Evolutionary conservation across 108 stramenopile genomes (phyloP).

Genomic region (Cyclotella baltica): DNA sequence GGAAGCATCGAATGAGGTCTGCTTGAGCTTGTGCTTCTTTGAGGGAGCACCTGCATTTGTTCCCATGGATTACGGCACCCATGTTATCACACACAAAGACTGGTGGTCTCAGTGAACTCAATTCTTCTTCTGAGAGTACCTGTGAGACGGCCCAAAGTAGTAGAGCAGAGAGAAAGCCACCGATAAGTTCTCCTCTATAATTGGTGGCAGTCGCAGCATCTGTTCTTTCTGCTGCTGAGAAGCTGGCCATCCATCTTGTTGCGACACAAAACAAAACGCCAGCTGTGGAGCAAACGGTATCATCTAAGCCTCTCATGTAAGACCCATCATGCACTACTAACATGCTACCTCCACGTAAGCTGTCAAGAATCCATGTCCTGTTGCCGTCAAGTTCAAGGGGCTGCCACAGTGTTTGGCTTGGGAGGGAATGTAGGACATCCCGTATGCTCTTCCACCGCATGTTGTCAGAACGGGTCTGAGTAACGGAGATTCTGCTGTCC

Average conservation of each 20-base stretch:
- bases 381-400: neutral
- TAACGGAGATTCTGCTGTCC: too few relatives aligned
- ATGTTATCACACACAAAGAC: constrained; percentile 12
- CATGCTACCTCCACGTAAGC: neutral
- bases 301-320: neutral
- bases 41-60: neutral
- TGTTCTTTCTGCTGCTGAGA: neutral
- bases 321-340: constrained; percentile 4
- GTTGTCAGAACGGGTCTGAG: too few relatives aligned
- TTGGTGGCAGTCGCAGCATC: neutral
- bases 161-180: neutral
- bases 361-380: neutral
- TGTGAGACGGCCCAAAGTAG: neutral
- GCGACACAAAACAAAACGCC: neutral
- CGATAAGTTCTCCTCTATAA: constrained; percentile 13
- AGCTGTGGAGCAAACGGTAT: neutral
- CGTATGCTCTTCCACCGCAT: neutral
- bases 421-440: neutral
- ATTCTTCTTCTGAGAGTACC: too few relatives aligned
- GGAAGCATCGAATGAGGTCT: neutral
- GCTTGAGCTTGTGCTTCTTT: constrained; percentile 9
- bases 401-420: neutral
- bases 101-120: neutral
- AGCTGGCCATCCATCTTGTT: neutral
- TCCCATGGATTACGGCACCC: constrained; percentile 1